Percentiles rank a stretch among this genome's conserved stretches.
Evolutionary conservation across 75 land plant genomes (phyloP).

Genomic region (Pinus tabuliformis): DNA sequence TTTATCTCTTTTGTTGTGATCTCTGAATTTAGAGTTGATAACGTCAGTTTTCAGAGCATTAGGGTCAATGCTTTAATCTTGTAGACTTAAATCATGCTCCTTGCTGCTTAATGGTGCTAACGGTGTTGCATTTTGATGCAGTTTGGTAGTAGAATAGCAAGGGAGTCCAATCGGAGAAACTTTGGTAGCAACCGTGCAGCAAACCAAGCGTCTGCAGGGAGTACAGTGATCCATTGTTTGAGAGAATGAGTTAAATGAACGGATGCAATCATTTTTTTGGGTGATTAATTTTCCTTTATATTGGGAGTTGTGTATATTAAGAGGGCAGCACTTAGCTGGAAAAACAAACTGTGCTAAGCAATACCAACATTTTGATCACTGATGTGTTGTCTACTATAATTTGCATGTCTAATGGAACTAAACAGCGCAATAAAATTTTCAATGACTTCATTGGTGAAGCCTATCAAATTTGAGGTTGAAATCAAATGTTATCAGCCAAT

Average conservation of each 20-base stretch:
- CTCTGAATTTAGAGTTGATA: background rate
- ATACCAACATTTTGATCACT: background rate
- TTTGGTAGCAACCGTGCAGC: slow-evolving; percentile 98
- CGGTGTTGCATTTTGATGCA: slow-evolving; percentile 16
- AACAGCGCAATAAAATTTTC: background rate
- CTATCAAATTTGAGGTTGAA: background rate
- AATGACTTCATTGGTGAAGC: background rate
- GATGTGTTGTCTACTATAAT: background rate
- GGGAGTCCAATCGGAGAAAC: slow-evolving; percentile 82
- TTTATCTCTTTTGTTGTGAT: background rate
- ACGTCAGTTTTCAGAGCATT: too few relatives aligned
- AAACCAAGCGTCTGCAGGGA: slow-evolving; percentile 90
- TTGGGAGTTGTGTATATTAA: background rate
- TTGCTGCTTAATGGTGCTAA: background rate
- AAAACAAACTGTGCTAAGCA: background rate
- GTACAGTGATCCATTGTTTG: slow-evolving; percentile 31
- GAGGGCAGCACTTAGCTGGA: background rate
- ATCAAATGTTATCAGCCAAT: too few relatives aligned
- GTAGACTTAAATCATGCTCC: background rate
- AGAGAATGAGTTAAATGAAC: background rate
- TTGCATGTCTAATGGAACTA: background rate
- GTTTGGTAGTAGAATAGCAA: slow-evolving; percentile 96
- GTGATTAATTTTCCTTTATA: background rate
- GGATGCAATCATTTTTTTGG: background rate
- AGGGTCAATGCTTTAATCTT: background rate